A percentile compares a stretch with the other conserved stretches of the same genome.
Conservation (phyloP, 164 flowering plant genomes). For the Buxus sempervirens region DNA sequence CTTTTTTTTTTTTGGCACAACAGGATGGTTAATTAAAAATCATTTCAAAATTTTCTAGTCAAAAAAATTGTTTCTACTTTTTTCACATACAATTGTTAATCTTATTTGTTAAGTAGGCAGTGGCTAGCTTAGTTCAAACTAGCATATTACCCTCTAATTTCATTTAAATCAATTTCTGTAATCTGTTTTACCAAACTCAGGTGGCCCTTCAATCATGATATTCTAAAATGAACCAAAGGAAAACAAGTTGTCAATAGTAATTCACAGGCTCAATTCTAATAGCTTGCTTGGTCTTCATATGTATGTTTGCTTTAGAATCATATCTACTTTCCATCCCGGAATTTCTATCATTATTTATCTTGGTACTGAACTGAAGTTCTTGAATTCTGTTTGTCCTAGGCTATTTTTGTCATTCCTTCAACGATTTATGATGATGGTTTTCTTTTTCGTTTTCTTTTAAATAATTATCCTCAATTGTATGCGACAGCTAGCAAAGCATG, state of each 20-base stretch:
- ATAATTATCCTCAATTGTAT: background rate
- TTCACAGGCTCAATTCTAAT: background rate
- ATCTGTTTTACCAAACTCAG: too few species aligned
- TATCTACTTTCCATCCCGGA: background rate
- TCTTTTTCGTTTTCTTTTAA: background rate
- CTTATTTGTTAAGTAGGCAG: background rate
- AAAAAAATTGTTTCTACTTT: too few species aligned
- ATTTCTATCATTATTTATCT: too few species aligned
- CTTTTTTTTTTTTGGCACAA: too few species aligned
- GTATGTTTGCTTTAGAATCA: background rate
- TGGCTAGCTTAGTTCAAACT: background rate
- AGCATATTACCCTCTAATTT: background rate
- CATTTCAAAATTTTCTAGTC: too few species aligned
- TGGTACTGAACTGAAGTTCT: background rate
- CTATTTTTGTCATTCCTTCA: too few species aligned
- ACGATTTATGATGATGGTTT: background rate
- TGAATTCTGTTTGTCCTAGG: background rate
- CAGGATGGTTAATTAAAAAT: too few species aligned
- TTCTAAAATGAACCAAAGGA: background rate
- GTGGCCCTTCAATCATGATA: background rate
- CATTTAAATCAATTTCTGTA: background rate
- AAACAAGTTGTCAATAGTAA: background rate
- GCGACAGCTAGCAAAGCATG: slow-evolving; percentile 84
- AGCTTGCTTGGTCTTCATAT: background rate
- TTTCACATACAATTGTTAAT: too few species aligned